Evolutionary conservation across 2,329 filamentous ascomycete species (phyloP).

Genomic region (Botrytis fragariae): DNA sequence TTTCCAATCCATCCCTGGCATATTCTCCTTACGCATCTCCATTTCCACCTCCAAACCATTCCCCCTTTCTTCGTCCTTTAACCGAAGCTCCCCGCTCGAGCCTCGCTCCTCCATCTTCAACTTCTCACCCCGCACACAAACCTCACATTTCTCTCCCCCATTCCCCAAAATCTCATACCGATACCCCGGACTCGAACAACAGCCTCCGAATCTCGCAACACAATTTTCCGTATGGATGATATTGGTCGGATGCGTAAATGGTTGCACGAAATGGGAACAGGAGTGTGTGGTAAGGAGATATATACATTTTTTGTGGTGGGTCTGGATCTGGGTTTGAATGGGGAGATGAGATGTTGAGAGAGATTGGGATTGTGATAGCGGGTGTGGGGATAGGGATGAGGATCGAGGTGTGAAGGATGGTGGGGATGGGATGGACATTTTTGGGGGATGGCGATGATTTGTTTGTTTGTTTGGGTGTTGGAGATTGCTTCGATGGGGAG

Average conservation of each 20-base stretch:
- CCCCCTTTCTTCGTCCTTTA: background rate
- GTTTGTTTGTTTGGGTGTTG: background rate
- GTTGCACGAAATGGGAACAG: background rate
- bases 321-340: background rate
- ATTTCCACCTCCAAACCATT: background rate
- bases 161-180: background rate
- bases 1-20: fast-evolving
- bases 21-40: fast-evolving
- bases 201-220: background rate
- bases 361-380: background rate
- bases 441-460: background rate
- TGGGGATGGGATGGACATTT: background rate
- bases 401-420: background rate
- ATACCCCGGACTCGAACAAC: constrained; percentile 2
- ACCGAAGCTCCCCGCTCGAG: background rate
- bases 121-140: background rate
- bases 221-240: background rate
- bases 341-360: background rate
- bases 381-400: background rate
- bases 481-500: no score
- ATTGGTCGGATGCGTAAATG: background rate
- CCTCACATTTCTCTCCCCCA: background rate
- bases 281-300: background rate
- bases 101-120: background rate
- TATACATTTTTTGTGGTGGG: background rate